phyloP scores from a whole-genome alignment of 177 flowering plant genomes.

The Vitis hybrid region DNA sequence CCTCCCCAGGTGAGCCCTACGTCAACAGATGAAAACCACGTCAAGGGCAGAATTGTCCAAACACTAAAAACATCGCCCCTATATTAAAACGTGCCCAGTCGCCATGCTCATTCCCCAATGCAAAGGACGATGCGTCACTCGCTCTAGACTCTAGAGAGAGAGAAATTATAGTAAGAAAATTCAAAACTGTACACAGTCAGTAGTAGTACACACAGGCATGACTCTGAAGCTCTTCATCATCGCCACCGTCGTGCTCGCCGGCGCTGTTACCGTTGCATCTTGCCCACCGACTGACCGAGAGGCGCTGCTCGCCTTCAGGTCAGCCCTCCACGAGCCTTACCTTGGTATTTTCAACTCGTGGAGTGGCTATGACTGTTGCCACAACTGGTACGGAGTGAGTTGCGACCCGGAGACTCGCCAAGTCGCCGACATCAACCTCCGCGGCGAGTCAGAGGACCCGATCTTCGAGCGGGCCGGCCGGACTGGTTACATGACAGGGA shows the following conservation, averaged over 20 bases:
- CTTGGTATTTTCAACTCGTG: constrained; percentile 62
- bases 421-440: constrained; percentile 66
- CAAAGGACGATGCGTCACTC: not conserved
- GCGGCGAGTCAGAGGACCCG: constrained; percentile 71
- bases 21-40: not conserved
- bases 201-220: constrained; percentile 1
- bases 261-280: constrained; percentile 15
- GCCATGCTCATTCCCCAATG: not conserved
- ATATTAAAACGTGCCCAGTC: constrained; percentile 1
- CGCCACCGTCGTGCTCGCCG: constrained; percentile 13
- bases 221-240: not conserved
- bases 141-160: not conserved
- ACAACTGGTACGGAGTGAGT: constrained; percentile 62
- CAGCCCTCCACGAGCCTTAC: constrained; percentile 51
- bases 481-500: constrained; percentile 68
- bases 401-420: constrained; percentile 52
- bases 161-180: not conserved
- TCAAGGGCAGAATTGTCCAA: constrained; percentile 25
- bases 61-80: not conserved
- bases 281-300: constrained; percentile 58
- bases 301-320: constrained; percentile 45
- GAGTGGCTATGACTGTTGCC: constrained; percentile 64
- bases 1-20: not conserved
- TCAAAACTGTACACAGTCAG: not conserved
- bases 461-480: constrained; percentile 43